Percentiles rank a stretch among this genome's conserved stretches.
Evolutionary conservation across 805 yeast genomes (phyloP).

Genomic region (Yamadazyma takamatsuzukensis): DNA sequence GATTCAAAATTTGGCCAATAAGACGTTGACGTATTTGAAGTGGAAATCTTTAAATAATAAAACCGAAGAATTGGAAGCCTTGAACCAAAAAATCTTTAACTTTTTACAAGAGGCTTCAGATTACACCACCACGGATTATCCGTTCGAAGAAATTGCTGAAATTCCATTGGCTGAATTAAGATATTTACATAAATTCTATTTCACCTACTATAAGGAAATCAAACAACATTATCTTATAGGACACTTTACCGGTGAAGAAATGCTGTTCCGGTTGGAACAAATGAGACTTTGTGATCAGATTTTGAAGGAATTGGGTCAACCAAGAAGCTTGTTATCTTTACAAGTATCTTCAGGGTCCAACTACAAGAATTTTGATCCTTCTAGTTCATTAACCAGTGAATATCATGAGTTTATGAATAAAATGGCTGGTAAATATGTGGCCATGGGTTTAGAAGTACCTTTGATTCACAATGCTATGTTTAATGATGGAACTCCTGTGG

Average conservation of each 20-base stretch:
- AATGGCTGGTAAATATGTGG: constrained; percentile 53
- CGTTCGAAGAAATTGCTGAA: constrained; percentile 20
- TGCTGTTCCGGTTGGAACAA: constrained; percentile 19
- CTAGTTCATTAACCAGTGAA: constrained; percentile 36
- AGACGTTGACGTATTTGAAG: constrained; percentile 60
- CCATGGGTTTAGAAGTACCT: constrained; percentile 37
- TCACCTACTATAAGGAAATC: constrained; percentile 30
- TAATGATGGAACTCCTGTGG: constrained; percentile 68
- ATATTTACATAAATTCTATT: constrained; percentile 39
- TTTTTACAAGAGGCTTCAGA: constrained; percentile 26
- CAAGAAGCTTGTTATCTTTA: constrained; percentile 37
- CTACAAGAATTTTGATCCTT: constrained; percentile 38
- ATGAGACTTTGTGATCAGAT: constrained; percentile 45
- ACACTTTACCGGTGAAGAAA: constrained; percentile 14
- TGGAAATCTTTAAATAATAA: constrained; percentile 52
- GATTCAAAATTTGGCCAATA: constrained; percentile 84
- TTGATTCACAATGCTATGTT: constrained; percentile 63
- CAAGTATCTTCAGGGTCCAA: constrained; percentile 49
- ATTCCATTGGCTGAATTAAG: constrained; percentile 36
- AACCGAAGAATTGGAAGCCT: constrained; percentile 32
- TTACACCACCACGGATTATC: constrained; percentile 16
- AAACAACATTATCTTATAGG: constrained; percentile 25
- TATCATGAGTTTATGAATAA: constrained; percentile 73
- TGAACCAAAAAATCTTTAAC: constrained; percentile 24
- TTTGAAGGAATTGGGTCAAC: constrained; percentile 54